Evolutionary conservation across 2,329 filamentous ascomycete species (phyloP).

Genomic region (Colletotrichum navitas): DNA sequence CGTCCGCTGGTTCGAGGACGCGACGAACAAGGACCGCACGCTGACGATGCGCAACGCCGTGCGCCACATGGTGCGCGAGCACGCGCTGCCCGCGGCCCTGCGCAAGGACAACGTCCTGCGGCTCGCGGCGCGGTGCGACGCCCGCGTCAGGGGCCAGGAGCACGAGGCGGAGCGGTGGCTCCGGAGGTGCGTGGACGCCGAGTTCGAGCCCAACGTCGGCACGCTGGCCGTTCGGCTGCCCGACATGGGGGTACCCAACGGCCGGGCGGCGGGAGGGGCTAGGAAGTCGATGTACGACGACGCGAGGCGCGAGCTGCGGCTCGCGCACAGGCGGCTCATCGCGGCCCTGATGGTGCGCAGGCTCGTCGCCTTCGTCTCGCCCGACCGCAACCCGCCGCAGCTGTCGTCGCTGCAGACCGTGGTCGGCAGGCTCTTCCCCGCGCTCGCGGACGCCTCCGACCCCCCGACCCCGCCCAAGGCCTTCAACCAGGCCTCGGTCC

Average conservation of each 20-base stretch:
- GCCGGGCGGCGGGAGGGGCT: too few relatives aligned
- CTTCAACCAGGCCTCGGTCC: slow-evolving; percentile 56
- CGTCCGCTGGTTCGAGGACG: slow-evolving; percentile 85
- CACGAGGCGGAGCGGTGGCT: slow-evolving; percentile 68
- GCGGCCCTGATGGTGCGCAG: slow-evolving; percentile 62
- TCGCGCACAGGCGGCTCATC: slow-evolving; percentile 56
- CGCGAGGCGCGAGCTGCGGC: slow-evolving; percentile 46
- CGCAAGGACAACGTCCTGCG: slow-evolving; percentile 73
- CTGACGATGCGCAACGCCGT: slow-evolving; percentile 87
- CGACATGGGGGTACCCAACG: slow-evolving; percentile 42
- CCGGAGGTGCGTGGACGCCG: slow-evolving; percentile 59
- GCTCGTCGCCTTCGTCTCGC: slow-evolving; percentile 64
- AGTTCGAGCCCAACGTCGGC: slow-evolving; percentile 62
- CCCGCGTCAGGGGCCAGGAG: slow-evolving; percentile 59
- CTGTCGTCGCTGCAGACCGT: slow-evolving; percentile 59
- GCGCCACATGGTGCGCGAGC: slow-evolving; percentile 71
- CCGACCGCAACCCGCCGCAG: slow-evolving; percentile 58
- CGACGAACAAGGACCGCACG: slow-evolving; percentile 82
- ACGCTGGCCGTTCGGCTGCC: slow-evolving; percentile 63
- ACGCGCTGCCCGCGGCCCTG: slow-evolving; percentile 77
- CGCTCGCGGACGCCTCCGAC: slow-evolving; percentile 47
- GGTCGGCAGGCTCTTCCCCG: slow-evolving; percentile 63
- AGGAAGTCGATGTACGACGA: slow-evolving; percentile 6
- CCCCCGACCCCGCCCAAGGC: slow-evolving; percentile 50
- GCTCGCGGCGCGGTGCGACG: slow-evolving; percentile 67